Base-by-base conservation (phyloP, 345 rosid genomes). In the Euclidium syriacum region DNA sequence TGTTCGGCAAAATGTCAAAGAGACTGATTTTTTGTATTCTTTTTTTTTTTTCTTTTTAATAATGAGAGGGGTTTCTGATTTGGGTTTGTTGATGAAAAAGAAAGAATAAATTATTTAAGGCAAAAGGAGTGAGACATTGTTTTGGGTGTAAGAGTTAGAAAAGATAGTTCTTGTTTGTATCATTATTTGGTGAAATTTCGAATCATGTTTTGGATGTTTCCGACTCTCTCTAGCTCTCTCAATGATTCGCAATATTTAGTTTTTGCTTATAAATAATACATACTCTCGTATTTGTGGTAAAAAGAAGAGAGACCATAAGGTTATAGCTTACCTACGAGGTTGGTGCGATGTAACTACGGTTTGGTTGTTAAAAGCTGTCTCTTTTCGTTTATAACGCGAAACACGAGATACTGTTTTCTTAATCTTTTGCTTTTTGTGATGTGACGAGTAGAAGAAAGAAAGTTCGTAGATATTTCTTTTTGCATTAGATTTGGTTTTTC, bases 161-260 rank as follows among this genome's bases (percentile, higher is more conserved):
- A 70, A 62, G 68, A 61, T 44, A 44, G 5, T 29, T 61, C 43
- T 70, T 70, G 68, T 70, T 62, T 70, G 51, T 62, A 62, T 62
- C 42, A 60, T 40, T 11, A 14, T 53, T 53, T 62, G 8, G 63
- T 70, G 40, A 61, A 61, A 44, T 7, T 25, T 68, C 29, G 4
- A 34, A 7, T 16, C 14, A 5, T 19, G 23, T 52, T 67, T 62
- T 70, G 63, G 63, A 70, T 62, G 58, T 61, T 62, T 70, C 66
- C 36, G 22, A 33, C n/a, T 42, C 29, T 42, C 29, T 43, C 25
- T 7, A 18, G 11, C 4, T 20, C 41, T 38, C 58, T 50, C 44
- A 25, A 60, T 60, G 54, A 51, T 41, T 36, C 22, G 15, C 6
- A 29, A 16, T 30, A 9, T 22, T 40, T 50, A 12, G 52, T 20